These are phyloP conservation scores for Phytophthora lateralis DNA, from an alignment of 352 stramenopile genomes.

Conservation along the genomic window DNA sequence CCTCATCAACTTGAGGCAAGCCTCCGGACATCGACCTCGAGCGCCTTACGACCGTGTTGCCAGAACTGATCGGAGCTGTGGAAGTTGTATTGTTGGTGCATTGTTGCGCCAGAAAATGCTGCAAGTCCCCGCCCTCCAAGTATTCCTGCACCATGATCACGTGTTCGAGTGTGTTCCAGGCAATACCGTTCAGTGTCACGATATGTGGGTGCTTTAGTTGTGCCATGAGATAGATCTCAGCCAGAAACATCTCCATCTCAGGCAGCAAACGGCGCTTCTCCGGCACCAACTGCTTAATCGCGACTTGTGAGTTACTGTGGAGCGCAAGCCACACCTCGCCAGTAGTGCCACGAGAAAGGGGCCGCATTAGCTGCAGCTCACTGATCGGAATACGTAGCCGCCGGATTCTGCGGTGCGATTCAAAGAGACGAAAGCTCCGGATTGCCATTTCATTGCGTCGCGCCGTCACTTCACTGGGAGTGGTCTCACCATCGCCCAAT, in stretches of 20 bases:
- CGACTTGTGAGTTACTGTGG: conserved; percentile 50
- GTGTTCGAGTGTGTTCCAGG: conserved; percentile 76
- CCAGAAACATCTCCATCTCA: conserved; percentile 79
- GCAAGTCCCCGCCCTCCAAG: conserved; percentile 73
- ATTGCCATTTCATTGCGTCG: conserved; percentile 61
- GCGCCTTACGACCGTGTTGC: conserved; percentile 18
- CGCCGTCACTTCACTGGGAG: conserved; percentile 25
- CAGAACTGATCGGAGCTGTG: conserved; percentile 14
- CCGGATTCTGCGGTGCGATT: conserved; percentile 65
- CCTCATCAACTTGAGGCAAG: conserved; percentile 25
- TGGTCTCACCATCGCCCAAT: conserved; percentile 1
- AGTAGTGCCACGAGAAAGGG: conserved; percentile 56
- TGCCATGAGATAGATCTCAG: conserved; percentile 76
- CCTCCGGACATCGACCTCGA: conserved; percentile 21
- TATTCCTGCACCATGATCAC: conserved; percentile 79
- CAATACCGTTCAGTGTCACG: conserved; percentile 60
- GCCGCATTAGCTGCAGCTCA: conserved; percentile 59
- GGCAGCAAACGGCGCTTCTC: conserved; percentile 55
- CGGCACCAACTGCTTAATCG: conserved; percentile 70
- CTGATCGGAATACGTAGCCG: conserved; percentile 51
- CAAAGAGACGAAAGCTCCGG: conserved; percentile 66
- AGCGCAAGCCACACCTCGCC: conserved; percentile 80
- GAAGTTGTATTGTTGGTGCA: conserved; percentile 14
- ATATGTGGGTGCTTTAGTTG: conserved; percentile 76
- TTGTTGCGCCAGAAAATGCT: conserved; percentile 52